phyloP scores from a whole-genome alignment of 164 flowering plant genomes.

The Sedum album region DNA sequence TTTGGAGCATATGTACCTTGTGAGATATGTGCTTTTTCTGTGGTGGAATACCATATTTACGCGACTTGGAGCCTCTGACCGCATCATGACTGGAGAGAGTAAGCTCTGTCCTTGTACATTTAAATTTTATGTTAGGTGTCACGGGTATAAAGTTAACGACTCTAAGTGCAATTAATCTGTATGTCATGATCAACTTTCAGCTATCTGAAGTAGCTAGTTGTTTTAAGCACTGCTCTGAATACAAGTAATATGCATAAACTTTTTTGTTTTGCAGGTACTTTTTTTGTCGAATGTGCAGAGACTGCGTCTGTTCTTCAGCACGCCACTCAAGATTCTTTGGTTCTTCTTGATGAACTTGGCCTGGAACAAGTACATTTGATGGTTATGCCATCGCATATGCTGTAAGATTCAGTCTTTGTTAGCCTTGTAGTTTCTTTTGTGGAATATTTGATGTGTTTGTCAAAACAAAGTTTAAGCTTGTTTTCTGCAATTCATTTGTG shows the following conservation, averaged over 20 bases:
- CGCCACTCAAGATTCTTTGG: slow-evolving; percentile 83
- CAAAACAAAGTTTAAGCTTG: background rate
- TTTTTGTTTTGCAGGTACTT: slow-evolving; percentile 64
- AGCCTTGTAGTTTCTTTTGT: background rate
- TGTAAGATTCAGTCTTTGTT: slow-evolving; percentile 35
- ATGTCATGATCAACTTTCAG: background rate
- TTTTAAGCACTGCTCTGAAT: background rate
- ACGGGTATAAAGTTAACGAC: background rate
- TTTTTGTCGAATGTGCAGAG: slow-evolving; percentile 79
- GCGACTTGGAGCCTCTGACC: slow-evolving; percentile 89
- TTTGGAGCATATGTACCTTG: slow-evolving; percentile 86
- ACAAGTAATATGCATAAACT: background rate
- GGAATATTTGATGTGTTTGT: background rate
- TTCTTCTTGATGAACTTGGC: slow-evolving; percentile 92
- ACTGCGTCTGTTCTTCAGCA: slow-evolving; percentile 85
- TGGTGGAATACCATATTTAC: slow-evolving; percentile 82
- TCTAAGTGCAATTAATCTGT: background rate
- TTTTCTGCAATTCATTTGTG: background rate
- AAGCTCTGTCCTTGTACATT: slow-evolving; percentile 23
- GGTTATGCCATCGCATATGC: slow-evolving; percentile 99
- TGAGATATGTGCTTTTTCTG: slow-evolving; percentile 60
- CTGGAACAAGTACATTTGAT: slow-evolving; percentile 96
- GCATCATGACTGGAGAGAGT: slow-evolving; percentile 97
- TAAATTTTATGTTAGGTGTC: background rate
- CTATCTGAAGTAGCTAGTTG: background rate